Evolutionary conservation across 2,329 filamentous ascomycete genomes (phyloP).

Genomic region (Colletotrichum somersetense): DNA sequence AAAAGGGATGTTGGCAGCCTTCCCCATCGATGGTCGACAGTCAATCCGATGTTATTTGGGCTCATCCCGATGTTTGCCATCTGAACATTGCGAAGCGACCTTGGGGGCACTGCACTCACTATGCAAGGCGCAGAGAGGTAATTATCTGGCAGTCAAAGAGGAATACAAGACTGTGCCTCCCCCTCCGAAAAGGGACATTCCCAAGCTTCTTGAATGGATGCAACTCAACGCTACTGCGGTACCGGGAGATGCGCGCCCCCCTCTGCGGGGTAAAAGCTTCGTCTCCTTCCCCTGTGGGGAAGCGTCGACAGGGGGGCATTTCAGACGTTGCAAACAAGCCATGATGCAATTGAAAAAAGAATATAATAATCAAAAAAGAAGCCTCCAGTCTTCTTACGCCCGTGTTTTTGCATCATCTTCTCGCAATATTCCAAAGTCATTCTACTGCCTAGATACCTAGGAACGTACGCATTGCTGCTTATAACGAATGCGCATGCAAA

Average conservation of each 20-base stretch:
- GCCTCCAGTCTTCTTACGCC: not conserved
- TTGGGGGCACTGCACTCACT: too few relatives aligned
- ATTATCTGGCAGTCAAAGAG: conserved; percentile 11
- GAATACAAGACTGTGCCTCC: not conserved
- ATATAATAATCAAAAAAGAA: not conserved
- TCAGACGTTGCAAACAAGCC: conserved; percentile 12
- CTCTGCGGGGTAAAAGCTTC: conserved; percentile 40
- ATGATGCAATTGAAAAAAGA: not conserved
- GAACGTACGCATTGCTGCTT: not conserved
- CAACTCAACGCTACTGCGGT: conserved; percentile 7
- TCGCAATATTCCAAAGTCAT: not conserved
- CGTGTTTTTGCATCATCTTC: not conserved
- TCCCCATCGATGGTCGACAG: not conserved
- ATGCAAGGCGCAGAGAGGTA: not conserved
- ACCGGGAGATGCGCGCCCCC: conserved; percentile 32
- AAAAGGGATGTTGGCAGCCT: not conserved
- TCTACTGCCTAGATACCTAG: too few relatives aligned
- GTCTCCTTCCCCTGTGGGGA: conserved; percentile 18
- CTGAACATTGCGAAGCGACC: not conserved
- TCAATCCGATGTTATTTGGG: not conserved
- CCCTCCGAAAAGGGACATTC: not conserved
- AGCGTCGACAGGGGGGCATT: conserved; percentile 26
- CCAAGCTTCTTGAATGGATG: conserved; percentile 23
- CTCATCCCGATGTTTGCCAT: not conserved
- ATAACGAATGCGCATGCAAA: not conserved